Evolutionary conservation across 1,139 yeast species (phyloP), one percentile per base, ranked within the genome.

Genomic region (Candida albicans): DNA sequence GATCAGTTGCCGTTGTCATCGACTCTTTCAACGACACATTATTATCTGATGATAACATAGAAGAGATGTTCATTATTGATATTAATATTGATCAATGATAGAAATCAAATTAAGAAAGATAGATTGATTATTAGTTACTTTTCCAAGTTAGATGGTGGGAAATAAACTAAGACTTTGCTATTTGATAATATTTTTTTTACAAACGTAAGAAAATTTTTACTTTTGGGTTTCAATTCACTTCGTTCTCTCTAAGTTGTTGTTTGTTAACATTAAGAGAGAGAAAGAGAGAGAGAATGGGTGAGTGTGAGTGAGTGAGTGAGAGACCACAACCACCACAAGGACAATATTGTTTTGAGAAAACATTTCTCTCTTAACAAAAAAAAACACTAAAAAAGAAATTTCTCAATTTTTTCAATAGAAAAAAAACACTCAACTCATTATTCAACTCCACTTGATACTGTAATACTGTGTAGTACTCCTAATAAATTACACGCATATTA

Each of bases 21-120:
- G 15, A 14, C 31, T 37, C 30, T 24, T 37, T 37, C 18, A 14
- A 12, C 22, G 31, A 33, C 22, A 12, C 41, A 32, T 26, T 25
- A 22, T 49, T 40, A 40, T 62, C 69, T 44, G 53, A 59, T 33
- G 73, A 66, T 56, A 70, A 61, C 70, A 70, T 70, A 29, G 74
- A 69, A 13, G 73, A 68, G 46, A 70, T 68, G 55, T 70, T 69
- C 75, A 70, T 70, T 14, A 13, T 42, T 38, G 9, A 30, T 34
- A 26, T n/a, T 13, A 35, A n/a, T n/a, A n/a, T n/a, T 14, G 30
- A 35, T 27, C 9, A 15, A n/a, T 27, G n/a, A 11, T 18, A 18
- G 22, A 18, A 18, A 5, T 18, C 22, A 18, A 18, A 18, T 18
- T 4, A 18, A 18, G 22, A 18, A 18, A 18, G 22, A 18, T 18